A percentile compares a stretch with the other conserved stretches of the same genome.
Evolutionary conservation across 2,329 filamentous ascomycete genomes (phyloP).

Genomic region (Paecilomyces dactylethromorphus): DNA sequence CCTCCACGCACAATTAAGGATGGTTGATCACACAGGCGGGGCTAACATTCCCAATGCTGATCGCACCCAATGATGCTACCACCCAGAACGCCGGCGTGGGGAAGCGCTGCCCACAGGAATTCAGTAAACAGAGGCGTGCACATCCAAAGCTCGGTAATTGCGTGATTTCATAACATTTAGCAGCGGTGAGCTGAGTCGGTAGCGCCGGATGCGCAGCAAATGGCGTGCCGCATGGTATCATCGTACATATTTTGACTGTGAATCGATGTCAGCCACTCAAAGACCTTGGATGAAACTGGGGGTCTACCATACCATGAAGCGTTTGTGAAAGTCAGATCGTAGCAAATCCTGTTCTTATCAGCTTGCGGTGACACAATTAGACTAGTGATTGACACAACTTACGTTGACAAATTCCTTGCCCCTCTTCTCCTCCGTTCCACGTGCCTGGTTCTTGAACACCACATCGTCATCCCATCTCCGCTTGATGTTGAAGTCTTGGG

Average conservation of each 20-base stretch:
- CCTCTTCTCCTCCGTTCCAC: conserved; percentile 85
- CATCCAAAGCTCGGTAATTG: background rate
- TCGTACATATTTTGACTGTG: conserved; percentile 44
- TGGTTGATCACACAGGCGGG: background rate
- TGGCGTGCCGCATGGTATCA: conserved; percentile 15
- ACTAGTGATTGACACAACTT: conserved; percentile 28
- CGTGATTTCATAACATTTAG: background rate
- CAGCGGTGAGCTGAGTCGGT: background rate
- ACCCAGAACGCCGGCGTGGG: background rate
- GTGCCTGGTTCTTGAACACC: conserved; percentile 97
- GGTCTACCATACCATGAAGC: conserved; percentile 68
- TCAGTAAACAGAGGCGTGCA: background rate
- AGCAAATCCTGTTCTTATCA: conserved; percentile 60
- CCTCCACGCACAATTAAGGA: background rate
- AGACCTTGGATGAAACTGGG: background rate
- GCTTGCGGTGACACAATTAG: conserved; percentile 3
- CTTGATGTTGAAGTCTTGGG: conserved; percentile 84
- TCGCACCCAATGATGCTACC: background rate
- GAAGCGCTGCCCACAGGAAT: background rate
- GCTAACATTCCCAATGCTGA: background rate
- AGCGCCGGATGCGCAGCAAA: background rate
- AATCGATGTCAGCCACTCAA: conserved; percentile 5
- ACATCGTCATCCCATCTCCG: conserved; percentile 93
- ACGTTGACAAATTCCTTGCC: conserved; percentile 98
- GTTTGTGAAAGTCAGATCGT: conserved; percentile 93